Evolutionary conservation across 805 yeast species (phyloP).

Genomic region (Yarrowia osloensis): DNA sequence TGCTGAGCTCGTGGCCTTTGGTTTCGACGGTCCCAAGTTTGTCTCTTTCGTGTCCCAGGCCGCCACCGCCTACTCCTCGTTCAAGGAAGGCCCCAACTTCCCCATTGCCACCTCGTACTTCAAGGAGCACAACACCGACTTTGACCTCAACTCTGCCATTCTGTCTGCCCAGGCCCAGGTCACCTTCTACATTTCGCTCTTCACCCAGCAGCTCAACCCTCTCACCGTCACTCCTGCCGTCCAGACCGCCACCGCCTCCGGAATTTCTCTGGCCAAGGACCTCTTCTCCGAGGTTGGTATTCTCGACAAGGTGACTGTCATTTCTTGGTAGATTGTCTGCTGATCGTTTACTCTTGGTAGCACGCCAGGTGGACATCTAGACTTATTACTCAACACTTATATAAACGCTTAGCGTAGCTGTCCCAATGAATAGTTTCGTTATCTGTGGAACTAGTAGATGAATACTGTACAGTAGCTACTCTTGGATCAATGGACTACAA

Average conservation of each 20-base stretch:
- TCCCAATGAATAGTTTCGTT: no score
- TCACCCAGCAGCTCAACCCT: conserved; percentile 30
- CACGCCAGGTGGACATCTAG: no score
- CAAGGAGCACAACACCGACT: conserved; percentile 35
- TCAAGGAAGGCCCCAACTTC: conserved; percentile 35
- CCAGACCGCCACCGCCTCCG: conserved; percentile 30
- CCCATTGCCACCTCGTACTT: conserved; percentile 34
- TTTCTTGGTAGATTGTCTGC: conserved; percentile 25
- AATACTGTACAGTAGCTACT: no score
- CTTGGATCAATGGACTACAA: no score
- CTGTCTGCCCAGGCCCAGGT: conserved; percentile 32
- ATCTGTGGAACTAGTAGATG: no score
- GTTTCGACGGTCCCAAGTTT: conserved; percentile 27
- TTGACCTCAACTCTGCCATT: conserved; percentile 37
- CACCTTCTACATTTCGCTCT: conserved; percentile 24
- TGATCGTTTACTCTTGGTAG: no score
- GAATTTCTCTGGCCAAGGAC: conserved; percentile 32
- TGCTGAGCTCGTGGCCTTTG: conserved; percentile 6
- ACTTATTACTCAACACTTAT: no score
- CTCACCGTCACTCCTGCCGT: conserved; percentile 33
- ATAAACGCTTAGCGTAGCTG: no score
- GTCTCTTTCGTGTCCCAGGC: conserved; percentile 32
- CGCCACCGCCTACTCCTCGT: conserved; percentile 33
- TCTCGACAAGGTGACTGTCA: conserved; percentile 21
- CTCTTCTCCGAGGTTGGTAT: conserved; percentile 35